Evolutionary conservation across 305 asterid genomes (phyloP), one percentile per base, ranked within the genome.

Genomic region (Fraxinus velutina): DNA sequence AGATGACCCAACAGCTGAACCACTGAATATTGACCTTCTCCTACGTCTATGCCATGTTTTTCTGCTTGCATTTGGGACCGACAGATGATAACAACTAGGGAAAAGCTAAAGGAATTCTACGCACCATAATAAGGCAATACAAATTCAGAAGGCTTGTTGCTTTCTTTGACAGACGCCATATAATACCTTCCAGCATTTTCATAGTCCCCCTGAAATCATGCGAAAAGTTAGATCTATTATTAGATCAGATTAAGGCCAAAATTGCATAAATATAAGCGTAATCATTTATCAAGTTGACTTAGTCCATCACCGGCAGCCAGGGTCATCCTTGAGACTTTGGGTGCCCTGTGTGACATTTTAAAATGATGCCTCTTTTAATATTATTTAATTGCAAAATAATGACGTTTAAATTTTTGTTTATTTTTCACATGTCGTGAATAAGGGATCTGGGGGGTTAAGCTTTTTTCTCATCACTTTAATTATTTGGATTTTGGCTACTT

Each of bases 181-280:
- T 94, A 94, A 85, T 94, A 94, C 97, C 91, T 92, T 80, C 97
- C 97, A 82, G 99, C 99, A 80, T 96, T 94, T 88, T 96, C 99
- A 89, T 94, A 93, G 89, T 96, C 99, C 78, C 97, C 98, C 99
- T 95, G 91, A 74, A 89, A 81, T 78, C 80, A 84, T 87, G 77
- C 76, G 83, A 78, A 80, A 78, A 44, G 78, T 36, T 70, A 75
- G 52, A 78, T 32, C 66, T 33, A 71, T 76, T 70, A 80, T 81
- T 75, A 73, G 34, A 50, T 37, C 6, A 85, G 55, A 74, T 12
- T 71, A 57, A 39, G 47, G 21, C 39, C 21, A 66, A 55, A 62
- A 21, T 24, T 22, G 73, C 70, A 22, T 57, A 44, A 4, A 12
- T 30, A 75, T 22, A 76, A 24, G 75, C 80, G 80, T 12, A 75